phyloP scores from a whole-genome alignment of 345 rosid species.

The Fremontodendron californicum region DNA sequence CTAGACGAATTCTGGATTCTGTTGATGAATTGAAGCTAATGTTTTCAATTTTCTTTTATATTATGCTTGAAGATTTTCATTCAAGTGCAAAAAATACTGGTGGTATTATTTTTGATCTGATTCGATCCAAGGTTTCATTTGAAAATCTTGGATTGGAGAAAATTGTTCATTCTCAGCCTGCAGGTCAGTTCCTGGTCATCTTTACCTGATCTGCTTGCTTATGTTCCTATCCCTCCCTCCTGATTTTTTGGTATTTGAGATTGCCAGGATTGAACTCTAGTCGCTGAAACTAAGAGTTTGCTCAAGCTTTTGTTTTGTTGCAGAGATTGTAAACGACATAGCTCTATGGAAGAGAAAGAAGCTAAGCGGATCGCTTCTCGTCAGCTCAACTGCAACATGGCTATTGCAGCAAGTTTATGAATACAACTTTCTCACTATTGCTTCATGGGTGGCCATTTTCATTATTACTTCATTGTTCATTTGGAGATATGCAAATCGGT shows the following conservation, averaged over 20 bases:
- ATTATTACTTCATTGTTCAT: conserved; percentile 34
- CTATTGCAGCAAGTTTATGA: conserved; percentile 35
- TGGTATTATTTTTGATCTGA: neutral
- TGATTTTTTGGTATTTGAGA: too few relatives aligned
- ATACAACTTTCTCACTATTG: conserved; percentile 38
- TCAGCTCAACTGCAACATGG: conserved; percentile 40
- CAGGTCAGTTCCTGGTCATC: neutral
- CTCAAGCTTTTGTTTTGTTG: neutral
- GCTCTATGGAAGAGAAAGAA: conserved; percentile 56
- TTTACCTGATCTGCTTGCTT: neutral
- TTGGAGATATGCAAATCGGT: conserved; percentile 27
- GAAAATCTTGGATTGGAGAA: neutral
- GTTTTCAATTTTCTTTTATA: neutral
- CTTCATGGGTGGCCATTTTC: conserved; percentile 39
- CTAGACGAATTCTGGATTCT: conserved; percentile 1
- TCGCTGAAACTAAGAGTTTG: too few relatives aligned
- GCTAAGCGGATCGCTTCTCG: conserved; percentile 30
- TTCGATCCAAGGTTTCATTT: neutral
- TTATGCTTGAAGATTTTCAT: conserved; percentile 1
- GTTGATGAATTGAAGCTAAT: conserved; percentile 2
- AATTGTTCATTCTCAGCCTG: neutral
- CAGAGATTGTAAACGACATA: conserved; percentile 30
- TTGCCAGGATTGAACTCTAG: too few relatives aligned
- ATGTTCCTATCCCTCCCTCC: too few relatives aligned
- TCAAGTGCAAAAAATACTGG: conserved; percentile 3